Percentiles rank a stretch among this genome's conserved stretches.
These are phyloP conservation scores for Chenopodium album DNA, from an alignment of 148 eudicot genomes.

Conservation along the genomic window DNA sequence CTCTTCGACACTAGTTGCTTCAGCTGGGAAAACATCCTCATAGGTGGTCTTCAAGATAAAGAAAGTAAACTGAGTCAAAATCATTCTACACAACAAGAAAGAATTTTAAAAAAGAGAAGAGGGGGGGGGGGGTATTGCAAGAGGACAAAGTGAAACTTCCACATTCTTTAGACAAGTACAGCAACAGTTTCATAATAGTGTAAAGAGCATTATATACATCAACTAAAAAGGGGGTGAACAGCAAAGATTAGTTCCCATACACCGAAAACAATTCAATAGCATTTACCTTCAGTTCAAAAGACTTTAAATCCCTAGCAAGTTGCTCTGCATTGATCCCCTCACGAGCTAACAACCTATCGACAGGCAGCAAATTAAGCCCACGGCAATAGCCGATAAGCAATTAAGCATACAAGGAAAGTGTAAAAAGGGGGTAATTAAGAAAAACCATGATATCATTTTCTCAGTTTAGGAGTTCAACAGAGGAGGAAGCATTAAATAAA, in stretches of 20 bases:
- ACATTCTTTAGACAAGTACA: background rate
- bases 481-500: background rate
- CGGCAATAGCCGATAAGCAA: background rate
- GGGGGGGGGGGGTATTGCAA: background rate
- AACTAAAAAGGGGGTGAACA: background rate
- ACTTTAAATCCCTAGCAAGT: constrained; percentile 90
- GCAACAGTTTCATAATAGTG: background rate
- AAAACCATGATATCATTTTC: background rate
- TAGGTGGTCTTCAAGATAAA: constrained; percentile 64
- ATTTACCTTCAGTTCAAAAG: constrained; percentile 84
- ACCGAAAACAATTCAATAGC: background rate
- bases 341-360: constrained; percentile 79
- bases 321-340: constrained; percentile 97
- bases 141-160: background rate
- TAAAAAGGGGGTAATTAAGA: background rate
- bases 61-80: constrained; percentile 10
- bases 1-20: constrained; percentile 92
- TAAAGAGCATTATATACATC: constrained; percentile 1
- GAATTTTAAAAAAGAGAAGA: too few species aligned
- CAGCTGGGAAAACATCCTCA: constrained; percentile 95
- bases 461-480: background rate
- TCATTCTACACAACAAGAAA: background rate
- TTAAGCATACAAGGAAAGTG: background rate
- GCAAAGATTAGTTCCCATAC: background rate
- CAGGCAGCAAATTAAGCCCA: constrained; percentile 17